Evolutionary conservation across 176 grass and related monocot genomes (phyloP).

Genomic region (Poa pratensis): DNA sequence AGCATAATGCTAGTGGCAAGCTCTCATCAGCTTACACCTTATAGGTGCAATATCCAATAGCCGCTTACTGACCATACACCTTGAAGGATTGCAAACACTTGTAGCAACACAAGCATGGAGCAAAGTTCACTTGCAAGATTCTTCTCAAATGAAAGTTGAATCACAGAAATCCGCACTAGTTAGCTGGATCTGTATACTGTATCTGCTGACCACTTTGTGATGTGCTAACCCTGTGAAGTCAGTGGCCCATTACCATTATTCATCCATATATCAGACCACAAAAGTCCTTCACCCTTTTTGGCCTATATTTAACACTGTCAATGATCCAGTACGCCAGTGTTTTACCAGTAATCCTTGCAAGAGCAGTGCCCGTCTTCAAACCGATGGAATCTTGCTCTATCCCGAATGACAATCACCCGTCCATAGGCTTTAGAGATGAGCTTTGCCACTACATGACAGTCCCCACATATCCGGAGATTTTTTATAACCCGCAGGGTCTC

Average conservation of each 20-base stretch:
- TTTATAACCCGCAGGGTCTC: constrained; percentile 77
- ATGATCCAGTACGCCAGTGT: background rate
- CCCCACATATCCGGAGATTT: constrained; percentile 82
- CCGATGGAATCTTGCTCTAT: constrained; percentile 77
- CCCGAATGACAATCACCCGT: constrained; percentile 71
- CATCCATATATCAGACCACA: background rate
- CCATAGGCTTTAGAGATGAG: constrained; percentile 80
- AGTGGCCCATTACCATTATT: background rate
- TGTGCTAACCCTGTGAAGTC: background rate
- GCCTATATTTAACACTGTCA: background rate
- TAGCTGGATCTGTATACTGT: constrained; percentile 1
- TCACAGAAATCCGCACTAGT: background rate
- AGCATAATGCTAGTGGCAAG: background rate
- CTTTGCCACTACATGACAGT: constrained; percentile 83
- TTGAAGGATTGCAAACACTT: background rate
- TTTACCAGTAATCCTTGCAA: constrained; percentile 88
- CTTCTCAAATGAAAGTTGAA: background rate
- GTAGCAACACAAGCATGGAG: background rate
- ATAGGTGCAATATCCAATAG: background rate
- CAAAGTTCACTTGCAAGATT: constrained; percentile 14
- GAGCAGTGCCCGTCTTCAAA: constrained; percentile 80
- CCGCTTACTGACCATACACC: background rate
- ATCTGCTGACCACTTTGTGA: background rate
- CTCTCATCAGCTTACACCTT: background rate
- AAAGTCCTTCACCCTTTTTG: background rate